Base-by-base conservation (phyloP, 2,329 filamentous ascomycete genomes). In the Colletotrichum higginsianum region DNA sequence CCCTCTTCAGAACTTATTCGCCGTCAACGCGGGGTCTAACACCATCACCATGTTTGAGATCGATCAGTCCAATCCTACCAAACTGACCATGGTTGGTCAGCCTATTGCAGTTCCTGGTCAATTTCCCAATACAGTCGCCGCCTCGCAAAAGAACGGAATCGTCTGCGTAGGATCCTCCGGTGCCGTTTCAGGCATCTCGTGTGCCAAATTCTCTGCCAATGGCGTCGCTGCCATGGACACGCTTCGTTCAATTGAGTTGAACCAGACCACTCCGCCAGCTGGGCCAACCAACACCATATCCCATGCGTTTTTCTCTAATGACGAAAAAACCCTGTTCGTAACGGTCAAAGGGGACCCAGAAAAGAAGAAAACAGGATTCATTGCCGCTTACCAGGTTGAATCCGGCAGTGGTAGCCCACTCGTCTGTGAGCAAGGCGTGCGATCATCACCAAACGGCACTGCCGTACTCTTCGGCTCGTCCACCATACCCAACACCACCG, bases 291-390 rank as follows among this genome's bases (percentile, higher is more conserved):
- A 90, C 78, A 90, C 87, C 0, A 83, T 91, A 3, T 90, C 89
- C 0, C 89, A 92, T 9, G 82, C 86, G 0, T 88, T 91, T 77
- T 92, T 91, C 80, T 88, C 87, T 0, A 78, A 78, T 0, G 88
- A 92, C 63, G 84, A 88, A 72, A 80, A 77, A 0, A 83, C 79
- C 2, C 80, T 92, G 0, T 84, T 87, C 61, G 84, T 87, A 0
- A 90, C 87, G 1, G 88, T 92, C 50, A 92, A 92, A 79, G 90
- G 90, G 1, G 83, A 91, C 66, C 87, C 87, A 0, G 74, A 81
- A 0, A 79, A 79, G 5, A 89, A 89, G 76, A 89, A 86, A 63
- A 88, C 85, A 0, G 89, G 90, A 0, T 91, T 89, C 74, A 69
- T 92, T 13, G 86, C 86, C 0, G 78, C 84, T 0, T 90, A 89